Evolutionary conservation across 495 filamentous ascomycete genomes (phyloP).

Genomic region (Penicillium manginii): DNA sequence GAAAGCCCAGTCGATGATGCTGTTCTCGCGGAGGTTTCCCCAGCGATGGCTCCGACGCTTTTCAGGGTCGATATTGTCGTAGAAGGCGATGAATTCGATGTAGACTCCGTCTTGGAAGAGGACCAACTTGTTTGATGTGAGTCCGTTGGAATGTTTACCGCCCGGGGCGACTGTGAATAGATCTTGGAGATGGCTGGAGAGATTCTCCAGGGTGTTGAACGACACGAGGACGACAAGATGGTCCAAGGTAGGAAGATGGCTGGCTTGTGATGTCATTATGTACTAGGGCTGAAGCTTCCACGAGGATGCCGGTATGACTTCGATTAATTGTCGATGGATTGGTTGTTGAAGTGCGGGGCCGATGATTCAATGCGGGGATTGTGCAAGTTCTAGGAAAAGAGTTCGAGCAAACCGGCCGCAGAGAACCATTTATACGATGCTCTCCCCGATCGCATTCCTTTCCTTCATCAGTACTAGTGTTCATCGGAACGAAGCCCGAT

Average conservation of each 20-base stretch:
- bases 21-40: conserved; percentile 24
- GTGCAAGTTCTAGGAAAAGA: too few relatives aligned
- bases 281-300: background rate
- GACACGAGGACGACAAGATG: conserved; percentile 27
- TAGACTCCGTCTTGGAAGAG: conserved; percentile 25
- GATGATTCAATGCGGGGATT: too few relatives aligned
- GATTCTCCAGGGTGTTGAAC: conserved; percentile 13
- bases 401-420: too few relatives aligned
- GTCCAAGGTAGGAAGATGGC: conserved; percentile 18
- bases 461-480: background rate
- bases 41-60: conserved; percentile 23
- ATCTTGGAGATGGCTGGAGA: conserved; percentile 10
- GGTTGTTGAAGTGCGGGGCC: background rate
- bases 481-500: background rate
- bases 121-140: conserved; percentile 24
- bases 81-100: conserved; percentile 26
- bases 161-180: conserved; percentile 21
- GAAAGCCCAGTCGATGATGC: conserved; percentile 31
- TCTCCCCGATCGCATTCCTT: background rate
- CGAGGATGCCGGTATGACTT: too few relatives aligned
- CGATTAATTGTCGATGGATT: too few relatives aligned
- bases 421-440: background rate
- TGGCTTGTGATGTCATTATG: conserved; percentile 5
- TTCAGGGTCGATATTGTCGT: conserved; percentile 19
- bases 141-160: conserved; percentile 23